Base-by-base conservation (phyloP, 768 basidiomycete genomes). In the Clitopilus passeckerianus region DNA sequence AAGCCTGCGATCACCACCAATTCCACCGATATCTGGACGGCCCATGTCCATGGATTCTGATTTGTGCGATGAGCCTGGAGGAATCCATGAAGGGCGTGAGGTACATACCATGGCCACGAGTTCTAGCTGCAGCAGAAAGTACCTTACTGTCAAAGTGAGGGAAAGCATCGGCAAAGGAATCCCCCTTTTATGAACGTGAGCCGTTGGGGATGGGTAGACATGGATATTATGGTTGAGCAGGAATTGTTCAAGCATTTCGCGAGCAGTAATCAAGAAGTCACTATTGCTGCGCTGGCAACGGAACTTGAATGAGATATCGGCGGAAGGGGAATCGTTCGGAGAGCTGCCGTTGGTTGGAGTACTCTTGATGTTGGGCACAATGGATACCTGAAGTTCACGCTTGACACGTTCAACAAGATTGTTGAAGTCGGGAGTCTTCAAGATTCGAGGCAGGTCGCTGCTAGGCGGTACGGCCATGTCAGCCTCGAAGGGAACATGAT, bases 81-180 rank as follows among this genome's bases (percentile, higher is more conserved):
- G 1, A 34, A 22, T 35, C 16, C 23, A 46, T 6, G 20, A 5
- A 9, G 18, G 58, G 50, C 27, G 43, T 61, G 56, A 60, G 46
- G 30, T 10, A 70, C 75, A 61, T 64, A 80, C 80, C 81, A 72
- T 79, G 77, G 68, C 90, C 89, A 60, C 85, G 83, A 54, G 86
- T 83, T 65, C 86, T 81, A 8, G 89, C 84, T 20, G 90, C 88
- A 15, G 94, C 88, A 18, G 46, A 50, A 53, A 97, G 79, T 1
- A 97, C 86, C 72, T 95, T 97, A 75, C 92, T 93, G 70, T 97
- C 93, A 71, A 97, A 96, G 72, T 96, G 94, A 23, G 94, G 91
- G 80, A 96, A 95, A 1, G 95, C 92, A 69, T 96, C 94, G 34
- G 94, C 89, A 68, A 96, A 95, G 0, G 94, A 93, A 68, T 98